These are phyloP conservation scores for Pleurotus ostreatus DNA, from an alignment of 768 basidiomycete species.

Conservation along the genomic window DNA sequence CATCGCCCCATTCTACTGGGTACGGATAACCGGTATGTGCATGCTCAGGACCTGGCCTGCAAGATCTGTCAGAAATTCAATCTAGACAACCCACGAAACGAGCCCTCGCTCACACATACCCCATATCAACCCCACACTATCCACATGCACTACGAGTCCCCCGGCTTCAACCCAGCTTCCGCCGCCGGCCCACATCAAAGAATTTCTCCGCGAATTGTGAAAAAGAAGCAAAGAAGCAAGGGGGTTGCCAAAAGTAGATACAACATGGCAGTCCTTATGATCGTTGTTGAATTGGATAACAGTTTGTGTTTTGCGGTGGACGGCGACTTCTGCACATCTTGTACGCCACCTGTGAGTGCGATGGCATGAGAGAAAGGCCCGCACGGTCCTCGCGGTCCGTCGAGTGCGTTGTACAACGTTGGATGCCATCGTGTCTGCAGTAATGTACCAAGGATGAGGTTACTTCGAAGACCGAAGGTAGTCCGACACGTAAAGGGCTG, in stretches of 20 bases:
- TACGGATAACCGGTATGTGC: no score
- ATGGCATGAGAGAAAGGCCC: neutral
- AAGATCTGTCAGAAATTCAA: no score
- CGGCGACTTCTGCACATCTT: neutral
- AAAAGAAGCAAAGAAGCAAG: no score
- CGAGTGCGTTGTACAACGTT: neutral
- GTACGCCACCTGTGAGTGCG: neutral
- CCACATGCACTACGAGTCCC: no score
- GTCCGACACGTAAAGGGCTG: neutral
- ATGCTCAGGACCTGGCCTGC: no score
- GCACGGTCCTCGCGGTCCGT: conserved; percentile 5
- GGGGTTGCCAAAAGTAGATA: neutral
- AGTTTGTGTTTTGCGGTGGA: neutral
- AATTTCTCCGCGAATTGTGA: no score
- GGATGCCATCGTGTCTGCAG: neutral
- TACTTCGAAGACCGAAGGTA: conserved; percentile 1
- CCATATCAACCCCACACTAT: no score
- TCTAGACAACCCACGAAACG: no score
- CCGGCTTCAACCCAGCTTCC: no score
- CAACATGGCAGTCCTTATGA: neutral
- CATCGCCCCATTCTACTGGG: no score
- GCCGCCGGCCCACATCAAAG: no score
- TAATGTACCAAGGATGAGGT: neutral
- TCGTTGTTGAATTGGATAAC: neutral
- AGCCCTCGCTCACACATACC: no score